Percentiles rank a stretch among this genome's conserved stretches.
Conservation (phyloP, 2,329 filamentous ascomycete species). For the Pseudocercospora vitis region DNA sequence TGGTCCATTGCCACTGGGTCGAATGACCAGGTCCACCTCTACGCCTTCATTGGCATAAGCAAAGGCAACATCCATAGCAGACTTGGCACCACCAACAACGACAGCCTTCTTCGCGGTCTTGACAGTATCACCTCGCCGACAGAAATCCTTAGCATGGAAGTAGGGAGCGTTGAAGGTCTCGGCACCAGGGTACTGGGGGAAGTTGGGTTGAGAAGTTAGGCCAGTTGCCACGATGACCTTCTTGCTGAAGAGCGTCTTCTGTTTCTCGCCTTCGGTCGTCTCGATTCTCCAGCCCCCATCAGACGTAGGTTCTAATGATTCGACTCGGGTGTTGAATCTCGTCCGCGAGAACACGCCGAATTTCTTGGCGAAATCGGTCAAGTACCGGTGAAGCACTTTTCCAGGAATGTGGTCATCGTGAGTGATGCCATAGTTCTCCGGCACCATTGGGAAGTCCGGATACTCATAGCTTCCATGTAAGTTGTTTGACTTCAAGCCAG, state of each 20-base stretch:
- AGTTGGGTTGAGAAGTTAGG: slow-evolving; percentile 57
- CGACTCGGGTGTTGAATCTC: slow-evolving; percentile 54
- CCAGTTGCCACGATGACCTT: slow-evolving; percentile 64
- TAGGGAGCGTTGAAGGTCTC: slow-evolving; percentile 54
- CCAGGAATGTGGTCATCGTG: slow-evolving; percentile 52
- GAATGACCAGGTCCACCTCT: slow-evolving; percentile 59
- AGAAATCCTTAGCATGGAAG: slow-evolving; percentile 60
- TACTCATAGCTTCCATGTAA: slow-evolving; percentile 71
- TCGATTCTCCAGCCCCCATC: slow-evolving; percentile 29
- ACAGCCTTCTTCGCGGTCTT: slow-evolving; percentile 47
- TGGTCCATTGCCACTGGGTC: slow-evolving; percentile 60
- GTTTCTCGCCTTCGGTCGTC: slow-evolving; percentile 20
- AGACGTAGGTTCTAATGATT: slow-evolving; percentile 45
- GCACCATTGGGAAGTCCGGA: slow-evolving; percentile 68
- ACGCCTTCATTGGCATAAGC: slow-evolving; percentile 54
- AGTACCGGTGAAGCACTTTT: slow-evolving; percentile 24
- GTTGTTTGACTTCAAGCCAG: slow-evolving; percentile 72
- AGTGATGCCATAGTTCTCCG: slow-evolving; percentile 47
- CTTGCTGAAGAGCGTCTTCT: slow-evolving; percentile 47
- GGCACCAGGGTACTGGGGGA: slow-evolving; percentile 54
- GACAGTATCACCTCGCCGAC: slow-evolving; percentile 39
- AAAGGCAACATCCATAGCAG: slow-evolving; percentile 63
- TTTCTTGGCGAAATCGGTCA: slow-evolving; percentile 51
- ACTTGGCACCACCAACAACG: slow-evolving; percentile 63
- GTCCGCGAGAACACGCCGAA: slow-evolving; percentile 53